Percentiles rank a stretch among this genome's conserved stretches.
phyloP scores from a whole-genome alignment of 352 stramenopile genomes.

The Pythium myriotylum region DNA sequence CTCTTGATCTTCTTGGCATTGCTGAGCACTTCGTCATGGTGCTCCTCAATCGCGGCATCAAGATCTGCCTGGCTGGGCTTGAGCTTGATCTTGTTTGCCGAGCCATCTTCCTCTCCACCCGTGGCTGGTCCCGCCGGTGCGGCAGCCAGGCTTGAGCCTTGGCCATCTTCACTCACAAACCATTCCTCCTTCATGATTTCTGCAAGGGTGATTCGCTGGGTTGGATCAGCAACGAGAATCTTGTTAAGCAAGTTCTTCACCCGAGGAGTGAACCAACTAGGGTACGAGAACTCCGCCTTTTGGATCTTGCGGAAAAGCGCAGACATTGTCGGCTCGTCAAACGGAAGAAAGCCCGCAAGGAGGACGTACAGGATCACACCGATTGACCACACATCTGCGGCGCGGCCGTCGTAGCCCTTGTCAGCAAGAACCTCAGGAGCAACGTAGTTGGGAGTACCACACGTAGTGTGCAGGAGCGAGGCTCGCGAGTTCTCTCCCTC shows the following conservation, averaged over 20 bases:
- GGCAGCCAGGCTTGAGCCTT: conserved; percentile 13
- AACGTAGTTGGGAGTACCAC: conserved; percentile 97
- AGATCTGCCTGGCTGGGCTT: conserved; percentile 86
- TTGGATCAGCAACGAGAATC: conserved; percentile 94
- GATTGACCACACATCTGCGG: conserved; percentile 96
- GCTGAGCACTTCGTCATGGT: conserved; percentile 71
- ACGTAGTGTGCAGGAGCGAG: conserved; percentile 95
- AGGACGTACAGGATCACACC: conserved; percentile 99
- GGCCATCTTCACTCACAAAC: conserved; percentile 71
- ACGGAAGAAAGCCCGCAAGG: conserved; percentile 92
- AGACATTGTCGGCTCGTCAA: conserved; percentile 95
- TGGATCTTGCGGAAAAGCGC: conserved; percentile 98
- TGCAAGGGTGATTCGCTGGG: conserved; percentile 79
- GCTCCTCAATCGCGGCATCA: conserved; percentile 80
- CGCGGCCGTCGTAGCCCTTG: conserved; percentile 93
- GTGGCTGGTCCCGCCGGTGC: conserved; percentile 21
- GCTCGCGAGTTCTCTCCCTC: conserved; percentile 87
- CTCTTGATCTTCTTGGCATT: conserved; percentile 65
- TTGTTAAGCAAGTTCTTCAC: conserved; percentile 89
- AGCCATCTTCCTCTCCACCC: conserved; percentile 17
- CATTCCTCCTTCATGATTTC: conserved; percentile 93
- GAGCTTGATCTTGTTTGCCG: conserved; percentile 51
- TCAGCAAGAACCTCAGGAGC: conserved; percentile 92
- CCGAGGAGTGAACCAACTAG: conserved; percentile 90
- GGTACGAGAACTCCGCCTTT: conserved; percentile 95